A percentile compares a stretch with the other conserved stretches of the same genome.
These are phyloP conservation scores for Chalciporus chontae DNA, from an alignment of 768 basidiomycete species.

Conservation along the genomic window DNA sequence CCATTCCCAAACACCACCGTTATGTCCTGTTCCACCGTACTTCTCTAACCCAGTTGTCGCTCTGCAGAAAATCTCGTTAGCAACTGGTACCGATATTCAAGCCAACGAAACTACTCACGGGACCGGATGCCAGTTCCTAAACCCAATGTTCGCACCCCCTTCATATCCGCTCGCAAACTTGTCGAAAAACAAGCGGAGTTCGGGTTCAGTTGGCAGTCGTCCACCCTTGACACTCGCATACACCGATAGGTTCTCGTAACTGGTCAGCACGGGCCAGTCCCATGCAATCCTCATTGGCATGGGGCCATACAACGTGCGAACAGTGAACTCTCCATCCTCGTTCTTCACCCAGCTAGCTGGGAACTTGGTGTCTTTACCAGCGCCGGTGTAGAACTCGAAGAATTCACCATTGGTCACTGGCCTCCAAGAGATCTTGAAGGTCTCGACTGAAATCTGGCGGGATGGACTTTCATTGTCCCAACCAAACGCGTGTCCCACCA, in stretches of 20 bases:
- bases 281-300: slow-evolving; percentile 71
- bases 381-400: slow-evolving; percentile 53
- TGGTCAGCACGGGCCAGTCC: slow-evolving; percentile 84
- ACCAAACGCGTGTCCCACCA: slow-evolving; percentile 68
- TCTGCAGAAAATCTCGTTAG: slow-evolving; percentile 32
- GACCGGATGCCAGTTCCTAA: slow-evolving; percentile 90
- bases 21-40: slow-evolving; percentile 60
- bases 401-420: slow-evolving; percentile 91
- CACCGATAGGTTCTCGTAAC: slow-evolving; percentile 70
- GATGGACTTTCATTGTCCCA: slow-evolving; percentile 94
- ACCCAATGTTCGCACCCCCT: slow-evolving; percentile 79
- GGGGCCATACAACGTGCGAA: slow-evolving; percentile 86
- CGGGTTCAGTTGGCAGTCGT: slow-evolving; percentile 86
- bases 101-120: slow-evolving; percentile 54
- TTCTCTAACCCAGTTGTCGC: slow-evolving; percentile 62
- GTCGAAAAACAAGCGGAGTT: slow-evolving; percentile 77
- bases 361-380: slow-evolving; percentile 38
- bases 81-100: not conserved
- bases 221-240: slow-evolving; percentile 91
- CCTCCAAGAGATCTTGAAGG: slow-evolving; percentile 79
- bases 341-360: slow-evolving; percentile 26
- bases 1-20: slow-evolving; percentile 99
- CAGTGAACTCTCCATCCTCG: slow-evolving; percentile 35
- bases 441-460: slow-evolving; percentile 52
- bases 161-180: slow-evolving; percentile 71